Evolutionary conservation across 2,329 filamentous ascomycete genomes (phyloP), one percentile per base, ranked within the genome.

Genomic region (Pseudogymnoascus pannorum): DNA sequence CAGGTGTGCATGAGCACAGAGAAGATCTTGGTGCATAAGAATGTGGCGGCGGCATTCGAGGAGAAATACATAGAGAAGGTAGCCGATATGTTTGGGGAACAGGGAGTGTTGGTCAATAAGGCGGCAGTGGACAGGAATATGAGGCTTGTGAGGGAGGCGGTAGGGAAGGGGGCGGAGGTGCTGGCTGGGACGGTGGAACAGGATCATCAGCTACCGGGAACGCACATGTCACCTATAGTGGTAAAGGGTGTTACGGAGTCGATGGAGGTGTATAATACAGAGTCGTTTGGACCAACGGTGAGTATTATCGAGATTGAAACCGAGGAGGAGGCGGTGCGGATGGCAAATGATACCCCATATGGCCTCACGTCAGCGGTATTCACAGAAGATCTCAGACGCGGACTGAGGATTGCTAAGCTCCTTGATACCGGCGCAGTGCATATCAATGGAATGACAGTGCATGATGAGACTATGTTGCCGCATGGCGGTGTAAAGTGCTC

Each of bases 1-100:
- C 91, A 96, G 75, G 85, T 94, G 54, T 95, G 91, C 79, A 94
- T 95, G 90, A 81, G 82, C 16, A 94, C 91, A 0, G 91, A 95
- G 75, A 83, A 86, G 26, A 87, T 94, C 29, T 68, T 86, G 7
- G 79, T 85, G 3, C 81, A 85, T 71, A 75, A 76, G 63, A 72
- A 74, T 22, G 65, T 85, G 40, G 72, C 70, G 6, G 70, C 69
- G 1, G 71, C 74, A 14, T 85, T 86, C 63, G 76, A 77, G 60
- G 64, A 48, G 5, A 60, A 61, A 22, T 66, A 71, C 16, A 66
- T 64, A 48, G 64, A 60, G 12, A 65, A 77, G 16, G 72, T 79
- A 14, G 72, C 75, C 26, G 69, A 71, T 20, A 72, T 81, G 51
- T 79, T 78, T 63, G 60, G 51, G 0, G 81, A 91, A 2, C 29